Evolutionary conservation across 78 protist species (phyloP).

Genomic region (Pelomyxa schiedti): DNA sequence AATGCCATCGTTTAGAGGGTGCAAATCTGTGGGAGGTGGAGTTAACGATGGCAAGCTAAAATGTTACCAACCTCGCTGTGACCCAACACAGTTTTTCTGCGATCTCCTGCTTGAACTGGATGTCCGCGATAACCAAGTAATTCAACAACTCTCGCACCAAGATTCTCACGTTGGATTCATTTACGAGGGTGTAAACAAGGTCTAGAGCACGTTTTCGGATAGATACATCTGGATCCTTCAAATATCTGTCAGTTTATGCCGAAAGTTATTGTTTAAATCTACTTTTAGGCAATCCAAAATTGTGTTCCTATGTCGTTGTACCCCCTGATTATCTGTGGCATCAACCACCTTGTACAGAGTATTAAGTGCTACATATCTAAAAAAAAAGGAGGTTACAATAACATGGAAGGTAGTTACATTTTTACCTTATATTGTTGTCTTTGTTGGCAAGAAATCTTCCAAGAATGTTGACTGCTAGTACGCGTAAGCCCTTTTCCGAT

Average conservation of each 20-base stretch:
- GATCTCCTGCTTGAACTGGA: slow-evolving; percentile 62
- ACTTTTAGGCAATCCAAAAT: slow-evolving; percentile 91
- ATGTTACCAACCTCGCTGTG: slow-evolving; percentile 58
- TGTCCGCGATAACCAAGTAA: slow-evolving; percentile 57
- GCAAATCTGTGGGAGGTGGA: slow-evolving; percentile 17
- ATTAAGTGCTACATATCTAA: slow-evolving; percentile 76
- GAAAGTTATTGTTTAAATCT: background rate
- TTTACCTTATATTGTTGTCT: slow-evolving; percentile 91
- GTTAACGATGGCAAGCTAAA: background rate
- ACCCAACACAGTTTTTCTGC: slow-evolving; percentile 63
- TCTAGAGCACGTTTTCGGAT: slow-evolving; percentile 92
- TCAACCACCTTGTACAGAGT: slow-evolving; percentile 70
- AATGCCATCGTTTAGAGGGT: slow-evolving; percentile 88
- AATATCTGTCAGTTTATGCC: too few relatives aligned
- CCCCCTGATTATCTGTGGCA: slow-evolving; percentile 62
- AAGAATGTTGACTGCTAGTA: slow-evolving; percentile 87
- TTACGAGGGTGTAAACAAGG: slow-evolving; percentile 82
- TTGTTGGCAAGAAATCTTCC: slow-evolving; percentile 84
- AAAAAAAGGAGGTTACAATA: too few relatives aligned
- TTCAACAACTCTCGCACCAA: slow-evolving; percentile 59
- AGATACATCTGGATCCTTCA: slow-evolving; percentile 90
- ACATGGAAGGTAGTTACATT: too few relatives aligned
- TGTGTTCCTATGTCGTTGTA: slow-evolving; percentile 88
- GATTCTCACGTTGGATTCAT: slow-evolving; percentile 55
- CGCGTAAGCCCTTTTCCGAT: slow-evolving; percentile 70